phyloP scores from a whole-genome alignment of 345 rosid species.

The Triadica sebifera region DNA sequence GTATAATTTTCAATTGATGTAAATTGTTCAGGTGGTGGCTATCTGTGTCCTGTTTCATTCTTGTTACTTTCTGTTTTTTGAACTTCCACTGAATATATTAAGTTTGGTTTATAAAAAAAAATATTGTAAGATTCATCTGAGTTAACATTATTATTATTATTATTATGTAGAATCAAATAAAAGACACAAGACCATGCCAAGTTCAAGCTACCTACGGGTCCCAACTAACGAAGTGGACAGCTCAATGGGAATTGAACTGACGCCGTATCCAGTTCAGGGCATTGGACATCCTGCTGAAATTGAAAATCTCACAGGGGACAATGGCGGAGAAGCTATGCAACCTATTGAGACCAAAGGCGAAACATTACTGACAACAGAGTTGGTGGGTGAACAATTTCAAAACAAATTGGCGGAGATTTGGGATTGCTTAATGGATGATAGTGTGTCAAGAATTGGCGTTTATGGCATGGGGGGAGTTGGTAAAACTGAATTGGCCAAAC shows the following conservation, averaged over 20 bases:
- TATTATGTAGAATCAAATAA: no score
- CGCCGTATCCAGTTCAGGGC: background rate
- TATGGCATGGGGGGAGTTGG: constrained; percentile 24
- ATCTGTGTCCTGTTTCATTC: no score
- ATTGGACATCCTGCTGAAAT: background rate
- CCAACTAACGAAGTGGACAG: background rate
- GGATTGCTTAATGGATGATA: background rate
- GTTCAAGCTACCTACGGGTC: background rate
- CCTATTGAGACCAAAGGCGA: background rate
- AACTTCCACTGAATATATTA: no score
- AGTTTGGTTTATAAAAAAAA: no score
- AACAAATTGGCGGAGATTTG: background rate
- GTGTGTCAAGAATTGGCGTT: constrained; percentile 9
- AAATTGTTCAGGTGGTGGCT: no score
- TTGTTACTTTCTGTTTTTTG: no score
- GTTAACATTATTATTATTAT: no score
- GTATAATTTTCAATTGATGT: no score
- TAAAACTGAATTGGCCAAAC: constrained; percentile 14
- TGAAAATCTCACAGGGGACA: background rate
- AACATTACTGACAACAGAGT: background rate
- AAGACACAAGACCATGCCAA: background rate
- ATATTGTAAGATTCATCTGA: no score
- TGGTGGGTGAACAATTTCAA: background rate
- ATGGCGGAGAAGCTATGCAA: background rate
- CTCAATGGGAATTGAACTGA: background rate